Evolutionary conservation across 1,284 basidiomycete genomes (phyloP).

Genomic region (Fomitiporia mediterranea): DNA sequence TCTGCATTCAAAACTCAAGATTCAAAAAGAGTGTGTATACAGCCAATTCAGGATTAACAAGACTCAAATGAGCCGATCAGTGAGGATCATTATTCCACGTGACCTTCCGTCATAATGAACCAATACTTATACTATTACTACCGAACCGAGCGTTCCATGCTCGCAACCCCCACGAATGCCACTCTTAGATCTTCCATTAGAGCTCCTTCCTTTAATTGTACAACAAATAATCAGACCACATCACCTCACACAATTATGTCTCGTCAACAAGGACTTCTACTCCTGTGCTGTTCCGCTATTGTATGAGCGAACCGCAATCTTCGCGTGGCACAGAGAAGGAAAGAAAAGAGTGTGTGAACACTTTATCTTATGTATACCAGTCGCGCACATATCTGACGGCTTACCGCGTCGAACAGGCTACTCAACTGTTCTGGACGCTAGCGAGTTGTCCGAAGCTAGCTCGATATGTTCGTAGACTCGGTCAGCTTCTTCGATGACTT

Average conservation of each 20-base stretch:
- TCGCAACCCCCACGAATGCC: too few species aligned
- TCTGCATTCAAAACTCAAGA: too few species aligned
- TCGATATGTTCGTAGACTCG: constrained; percentile 47
- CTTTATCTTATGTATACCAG: too few species aligned
- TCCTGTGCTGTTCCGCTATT: constrained; percentile 43
- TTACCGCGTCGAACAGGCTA: constrained; percentile 46
- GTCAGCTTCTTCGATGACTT: constrained; percentile 33
- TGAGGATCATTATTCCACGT: too few species aligned
- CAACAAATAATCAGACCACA: constrained; percentile 45
- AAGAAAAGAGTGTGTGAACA: constrained; percentile 42
- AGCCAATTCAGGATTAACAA: too few species aligned
- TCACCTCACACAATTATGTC: constrained; percentile 46
- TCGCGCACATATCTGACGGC: too few species aligned
- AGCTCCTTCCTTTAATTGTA: constrained; percentile 53
- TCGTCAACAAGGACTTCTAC: constrained; percentile 53
- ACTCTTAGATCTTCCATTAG: constrained; percentile 55
- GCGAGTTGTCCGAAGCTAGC: constrained; percentile 46
- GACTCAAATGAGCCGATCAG: too few species aligned
- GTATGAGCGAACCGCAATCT: constrained; percentile 54
- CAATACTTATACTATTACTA: too few species aligned
- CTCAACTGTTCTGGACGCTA: constrained; percentile 50
- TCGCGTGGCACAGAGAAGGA: constrained; percentile 60
- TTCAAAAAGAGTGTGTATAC: too few species aligned
- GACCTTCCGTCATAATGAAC: too few species aligned
- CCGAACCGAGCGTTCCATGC: too few species aligned